Percentiles rank a stretch among this genome's conserved stretches.
Conservation (phyloP, 768 basidiomycete species). For the Saitozyma sp. region DNA sequence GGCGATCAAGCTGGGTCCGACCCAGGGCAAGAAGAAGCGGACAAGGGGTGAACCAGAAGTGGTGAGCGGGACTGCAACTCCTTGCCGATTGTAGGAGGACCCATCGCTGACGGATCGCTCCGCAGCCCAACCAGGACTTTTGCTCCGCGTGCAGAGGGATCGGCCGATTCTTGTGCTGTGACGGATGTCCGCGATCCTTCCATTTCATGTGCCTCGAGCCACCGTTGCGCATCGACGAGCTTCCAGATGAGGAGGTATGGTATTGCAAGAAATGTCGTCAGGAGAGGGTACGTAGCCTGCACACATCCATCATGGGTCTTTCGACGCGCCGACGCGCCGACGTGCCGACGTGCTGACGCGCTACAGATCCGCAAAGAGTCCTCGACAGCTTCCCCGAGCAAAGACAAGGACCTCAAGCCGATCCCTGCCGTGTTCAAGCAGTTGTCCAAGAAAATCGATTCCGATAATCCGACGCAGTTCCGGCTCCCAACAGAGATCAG, state of each 20-base stretch:
- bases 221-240: conserved; percentile 82
- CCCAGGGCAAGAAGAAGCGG: conserved; percentile 20
- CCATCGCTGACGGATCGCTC: conserved; percentile 1
- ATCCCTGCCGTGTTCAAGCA: conserved; percentile 53
- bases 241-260: conserved; percentile 64
- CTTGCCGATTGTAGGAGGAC: neutral
- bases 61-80: conserved; percentile 14
- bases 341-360: neutral
- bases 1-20: conserved; percentile 16
- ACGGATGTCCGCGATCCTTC: conserved; percentile 93
- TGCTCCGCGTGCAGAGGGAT: conserved; percentile 56
- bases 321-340: neutral
- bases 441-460: conserved; percentile 69
- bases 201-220: conserved; percentile 97
- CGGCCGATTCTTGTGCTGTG: conserved; percentile 91
- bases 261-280: conserved; percentile 54
- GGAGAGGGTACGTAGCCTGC: conserved; percentile 56
- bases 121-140: conserved; percentile 56
- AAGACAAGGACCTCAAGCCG: conserved; percentile 32
- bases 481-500: conserved; percentile 83
- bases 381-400: conserved; percentile 65
- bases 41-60: conserved; percentile 22
- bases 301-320: neutral
- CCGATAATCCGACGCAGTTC: conserved; percentile 73
- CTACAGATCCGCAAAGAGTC: conserved; percentile 61